Conservation (phyloP, 169 alveolate genomes). For the Babesia caballi region DNA sequence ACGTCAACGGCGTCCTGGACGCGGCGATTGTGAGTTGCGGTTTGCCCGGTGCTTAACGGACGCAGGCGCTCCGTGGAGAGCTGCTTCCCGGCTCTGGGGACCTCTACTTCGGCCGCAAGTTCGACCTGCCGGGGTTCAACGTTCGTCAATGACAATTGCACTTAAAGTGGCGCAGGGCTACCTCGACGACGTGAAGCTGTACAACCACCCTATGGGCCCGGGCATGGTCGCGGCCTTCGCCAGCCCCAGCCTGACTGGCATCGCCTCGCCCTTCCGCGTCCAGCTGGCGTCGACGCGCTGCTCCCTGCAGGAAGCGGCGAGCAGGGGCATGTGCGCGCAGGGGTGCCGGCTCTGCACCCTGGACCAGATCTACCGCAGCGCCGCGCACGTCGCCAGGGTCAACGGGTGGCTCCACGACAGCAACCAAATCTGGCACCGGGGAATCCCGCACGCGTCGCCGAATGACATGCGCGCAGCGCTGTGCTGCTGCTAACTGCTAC, state of each 20-base stretch:
- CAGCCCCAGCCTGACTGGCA: constrained; percentile 45
- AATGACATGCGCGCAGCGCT: constrained; percentile 38
- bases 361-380: constrained; percentile 69
- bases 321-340: constrained; percentile 61
- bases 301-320: constrained; percentile 51
- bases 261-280: constrained; percentile 43
- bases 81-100: constrained; percentile 48
- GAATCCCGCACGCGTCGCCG: constrained; percentile 1
- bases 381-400: constrained; percentile 72
- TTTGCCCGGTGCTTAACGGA: neutral
- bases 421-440: constrained; percentile 70
- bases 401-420: constrained; percentile 71
- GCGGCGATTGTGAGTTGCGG: constrained; percentile 27
- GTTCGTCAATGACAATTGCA: neutral
- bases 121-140: constrained; percentile 37
- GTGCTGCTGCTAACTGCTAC: constrained; percentile 45
- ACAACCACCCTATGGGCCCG: constrained; percentile 52
- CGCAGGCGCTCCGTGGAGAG: constrained; percentile 40
- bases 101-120: constrained; percentile 26
- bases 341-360: constrained; percentile 68
- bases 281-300: constrained; percentile 67
- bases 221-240: constrained; percentile 44
- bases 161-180: constrained; percentile 37
- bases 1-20: constrained; percentile 60
- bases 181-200: constrained; percentile 59